These are phyloP conservation scores for Agaricus subrufescens DNA, from an alignment of 768 basidiomycete genomes.

Conservation along the genomic window DNA sequence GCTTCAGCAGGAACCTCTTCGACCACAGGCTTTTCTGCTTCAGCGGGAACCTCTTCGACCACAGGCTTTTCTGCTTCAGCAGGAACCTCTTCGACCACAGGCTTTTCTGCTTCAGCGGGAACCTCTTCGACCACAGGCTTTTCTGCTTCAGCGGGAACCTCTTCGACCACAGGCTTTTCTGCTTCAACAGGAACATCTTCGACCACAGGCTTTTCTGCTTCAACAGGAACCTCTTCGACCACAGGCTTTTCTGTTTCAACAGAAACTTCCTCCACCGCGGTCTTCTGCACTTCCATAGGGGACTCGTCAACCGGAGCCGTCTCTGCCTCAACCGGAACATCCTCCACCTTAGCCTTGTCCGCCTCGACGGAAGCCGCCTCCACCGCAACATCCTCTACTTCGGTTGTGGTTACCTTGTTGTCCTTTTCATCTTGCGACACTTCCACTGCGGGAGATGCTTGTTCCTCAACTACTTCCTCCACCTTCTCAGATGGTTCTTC, in stretches of 20 bases:
- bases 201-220: neutral
- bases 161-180: neutral
- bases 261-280: neutral
- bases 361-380: too few relatives aligned
- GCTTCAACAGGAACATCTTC: neutral
- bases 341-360: too few relatives aligned
- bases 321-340: too few relatives aligned
- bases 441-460: too few relatives aligned
- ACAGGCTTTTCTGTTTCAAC: neutral
- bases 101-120: neutral
- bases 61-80: neutral
- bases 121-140: neutral
- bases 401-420: too few relatives aligned
- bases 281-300: too few relatives aligned
- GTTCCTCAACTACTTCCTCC: neutral
- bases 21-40: neutral
- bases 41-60: neutral
- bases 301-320: neutral
- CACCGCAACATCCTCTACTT: too few relatives aligned
- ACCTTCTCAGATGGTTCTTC: neutral
- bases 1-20: neutral
- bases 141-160: neutral
- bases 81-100: neutral
- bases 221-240: neutral
- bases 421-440: too few relatives aligned